A percentile compares a stretch with the other conserved stretches of the same genome.
These are phyloP conservation scores for Phlebopus sp. DNA, from an alignment of 1,284 basidiomycete genomes.

Conservation along the genomic window DNA sequence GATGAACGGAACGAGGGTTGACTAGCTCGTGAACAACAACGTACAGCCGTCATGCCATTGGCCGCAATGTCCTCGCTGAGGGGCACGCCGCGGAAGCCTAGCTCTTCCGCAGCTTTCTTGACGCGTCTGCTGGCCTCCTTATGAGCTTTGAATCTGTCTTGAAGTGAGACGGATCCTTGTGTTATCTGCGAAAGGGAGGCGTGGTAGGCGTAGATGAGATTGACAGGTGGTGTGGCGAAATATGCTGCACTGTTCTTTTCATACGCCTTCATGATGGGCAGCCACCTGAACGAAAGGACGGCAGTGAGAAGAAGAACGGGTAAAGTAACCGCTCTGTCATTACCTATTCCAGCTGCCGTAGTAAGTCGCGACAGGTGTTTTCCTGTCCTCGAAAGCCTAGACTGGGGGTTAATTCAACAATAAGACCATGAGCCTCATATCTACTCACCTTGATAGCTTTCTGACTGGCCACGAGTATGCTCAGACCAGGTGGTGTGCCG, in stretches of 20 bases:
- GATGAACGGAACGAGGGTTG: background rate
- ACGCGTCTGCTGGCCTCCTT: constrained; percentile 70
- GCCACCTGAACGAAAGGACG: constrained; percentile 55
- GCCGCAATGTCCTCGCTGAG: constrained; percentile 64
- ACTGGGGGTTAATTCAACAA: background rate
- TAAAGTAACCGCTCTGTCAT: constrained; percentile 8
- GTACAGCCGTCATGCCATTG: constrained; percentile 89
- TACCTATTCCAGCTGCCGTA: constrained; percentile 89
- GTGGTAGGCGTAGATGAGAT: constrained; percentile 91
- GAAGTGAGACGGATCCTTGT: constrained; percentile 57
- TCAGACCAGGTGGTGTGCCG: constrained; percentile 92
- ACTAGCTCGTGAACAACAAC: constrained; percentile 19
- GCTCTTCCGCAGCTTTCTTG: constrained; percentile 64
- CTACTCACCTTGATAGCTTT: constrained; percentile 66
- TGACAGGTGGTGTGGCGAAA: constrained; percentile 95
- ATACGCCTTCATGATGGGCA: constrained; percentile 92
- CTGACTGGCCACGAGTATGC: constrained; percentile 80
- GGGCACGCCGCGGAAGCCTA: constrained; percentile 79
- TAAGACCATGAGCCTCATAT: background rate
- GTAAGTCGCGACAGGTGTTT: constrained; percentile 73
- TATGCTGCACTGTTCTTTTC: constrained; percentile 74
- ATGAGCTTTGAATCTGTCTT: constrained; percentile 82
- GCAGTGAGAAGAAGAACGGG: background rate
- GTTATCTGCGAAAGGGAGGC: constrained; percentile 77
- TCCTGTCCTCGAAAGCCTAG: constrained; percentile 68